These are phyloP conservation scores for Phalaenopsis hybrid DNA, from an alignment of 116 monocot genomes.

Conservation along the genomic window DNA sequence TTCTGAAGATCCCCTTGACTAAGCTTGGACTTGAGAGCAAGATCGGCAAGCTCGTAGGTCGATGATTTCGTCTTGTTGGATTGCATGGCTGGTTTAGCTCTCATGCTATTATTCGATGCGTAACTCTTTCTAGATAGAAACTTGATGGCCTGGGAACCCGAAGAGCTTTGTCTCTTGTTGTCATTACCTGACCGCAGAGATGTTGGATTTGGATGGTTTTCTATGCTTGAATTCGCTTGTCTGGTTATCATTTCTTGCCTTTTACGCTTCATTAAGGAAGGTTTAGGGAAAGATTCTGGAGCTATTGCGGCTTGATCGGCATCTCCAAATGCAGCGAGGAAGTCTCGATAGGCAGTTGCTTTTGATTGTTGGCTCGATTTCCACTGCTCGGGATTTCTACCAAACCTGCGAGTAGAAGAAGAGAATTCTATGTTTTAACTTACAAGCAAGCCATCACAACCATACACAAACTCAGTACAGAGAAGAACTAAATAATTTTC, in stretches of 20 bases:
- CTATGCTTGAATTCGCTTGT: background rate
- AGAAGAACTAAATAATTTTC: too few species aligned
- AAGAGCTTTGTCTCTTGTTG: conserved; percentile 7
- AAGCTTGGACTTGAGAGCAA: conserved; percentile 38
- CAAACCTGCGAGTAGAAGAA: conserved; percentile 43
- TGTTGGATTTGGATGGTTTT: conserved; percentile 1
- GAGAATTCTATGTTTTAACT: background rate
- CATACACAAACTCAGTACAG: background rate
- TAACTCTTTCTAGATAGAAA: conserved; percentile 10
- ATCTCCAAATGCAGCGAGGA: conserved; percentile 52
- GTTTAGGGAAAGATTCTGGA: background rate
- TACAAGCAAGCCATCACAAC: background rate
- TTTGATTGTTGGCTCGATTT: conserved; percentile 55
- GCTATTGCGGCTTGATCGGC: conserved; percentile 3
- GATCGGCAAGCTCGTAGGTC: conserved; percentile 43
- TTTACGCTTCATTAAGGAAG: conserved; percentile 19
- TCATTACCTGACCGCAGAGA: conserved; percentile 18
- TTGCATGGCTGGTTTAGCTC: conserved; percentile 16
- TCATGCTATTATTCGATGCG: background rate
- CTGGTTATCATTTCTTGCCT: conserved; percentile 9
- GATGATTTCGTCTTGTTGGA: conserved; percentile 29
- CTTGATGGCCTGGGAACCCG: background rate
- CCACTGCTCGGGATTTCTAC: conserved; percentile 69
- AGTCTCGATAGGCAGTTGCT: conserved; percentile 56
- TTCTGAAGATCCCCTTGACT: conserved; percentile 34